Evolutionary conservation across 2,329 filamentous ascomycete species (phyloP).

Genomic region (Pseudocercospora eumusae): DNA sequence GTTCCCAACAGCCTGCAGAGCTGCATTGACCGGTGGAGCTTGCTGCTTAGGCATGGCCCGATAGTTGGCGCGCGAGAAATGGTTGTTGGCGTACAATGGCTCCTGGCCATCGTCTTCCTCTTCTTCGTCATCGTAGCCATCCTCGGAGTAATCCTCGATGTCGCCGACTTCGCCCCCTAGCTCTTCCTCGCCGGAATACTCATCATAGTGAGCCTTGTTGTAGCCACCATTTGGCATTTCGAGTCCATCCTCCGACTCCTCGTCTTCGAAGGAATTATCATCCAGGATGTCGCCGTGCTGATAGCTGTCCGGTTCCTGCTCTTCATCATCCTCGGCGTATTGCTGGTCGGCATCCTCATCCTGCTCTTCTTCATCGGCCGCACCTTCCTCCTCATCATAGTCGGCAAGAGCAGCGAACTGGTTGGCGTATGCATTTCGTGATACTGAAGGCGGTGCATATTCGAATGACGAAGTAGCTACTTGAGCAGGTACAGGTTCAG

Average conservation of each 20-base stretch:
- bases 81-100: slow-evolving; percentile 16
- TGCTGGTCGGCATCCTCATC: slow-evolving; percentile 25
- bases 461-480: background rate
- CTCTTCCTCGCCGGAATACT: slow-evolving; percentile 5
- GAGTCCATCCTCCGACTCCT: slow-evolving; percentile 25
- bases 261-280: slow-evolving; percentile 23
- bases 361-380: slow-evolving; percentile 22
- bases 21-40: slow-evolving; percentile 19
- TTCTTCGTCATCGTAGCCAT: slow-evolving; percentile 16
- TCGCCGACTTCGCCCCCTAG: slow-evolving; percentile 15
- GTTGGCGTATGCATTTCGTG: slow-evolving; percentile 10
- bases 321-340: slow-evolving; percentile 17
- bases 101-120: slow-evolving; percentile 17
- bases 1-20: slow-evolving; percentile 27
- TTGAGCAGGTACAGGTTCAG: background rate
- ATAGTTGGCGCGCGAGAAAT: slow-evolving; percentile 16
- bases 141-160: slow-evolving; percentile 17
- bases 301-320: slow-evolving; percentile 22
- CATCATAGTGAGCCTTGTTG: slow-evolving; percentile 17
- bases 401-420: slow-evolving; percentile 19
- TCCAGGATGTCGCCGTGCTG: slow-evolving; percentile 20
- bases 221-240: slow-evolving; percentile 23
- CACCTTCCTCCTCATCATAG: slow-evolving; percentile 17
- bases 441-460: background rate
- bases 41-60: slow-evolving; percentile 10